Evolutionary conservation across 2,329 filamentous ascomycete genomes (phyloP).

Genomic region (Sclerotinia nivalis): DNA sequence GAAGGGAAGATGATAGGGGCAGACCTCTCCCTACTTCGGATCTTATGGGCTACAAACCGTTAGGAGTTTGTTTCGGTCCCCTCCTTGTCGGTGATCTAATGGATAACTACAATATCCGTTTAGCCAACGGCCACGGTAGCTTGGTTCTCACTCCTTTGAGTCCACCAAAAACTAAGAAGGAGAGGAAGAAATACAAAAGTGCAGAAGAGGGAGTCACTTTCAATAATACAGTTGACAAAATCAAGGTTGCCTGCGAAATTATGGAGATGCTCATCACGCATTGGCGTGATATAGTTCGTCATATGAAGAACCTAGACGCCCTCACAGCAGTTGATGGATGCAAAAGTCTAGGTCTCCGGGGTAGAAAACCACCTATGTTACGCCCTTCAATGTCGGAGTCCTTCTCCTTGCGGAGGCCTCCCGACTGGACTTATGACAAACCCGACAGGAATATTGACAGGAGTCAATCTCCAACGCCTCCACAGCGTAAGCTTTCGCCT

Average conservation of each 20-base stretch:
- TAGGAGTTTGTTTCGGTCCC: constrained; percentile 66
- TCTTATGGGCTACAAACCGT: constrained; percentile 63
- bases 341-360: constrained; percentile 27
- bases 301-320: constrained; percentile 53
- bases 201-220: constrained; percentile 32
- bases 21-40: constrained; percentile 56
- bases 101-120: constrained; percentile 48
- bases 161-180: constrained; percentile 47
- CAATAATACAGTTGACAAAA: constrained; percentile 51
- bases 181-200: constrained; percentile 42
- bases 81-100: constrained; percentile 61
- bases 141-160: constrained; percentile 37
- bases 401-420: constrained; percentile 45
- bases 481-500: constrained; percentile 38
- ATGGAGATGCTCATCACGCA: constrained; percentile 66
- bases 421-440: constrained; percentile 41
- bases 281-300: constrained; percentile 63
- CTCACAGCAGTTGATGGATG: constrained; percentile 27
- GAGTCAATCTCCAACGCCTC: constrained; percentile 43
- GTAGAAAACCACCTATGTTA: constrained; percentile 33
- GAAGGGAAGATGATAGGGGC: constrained; percentile 54
- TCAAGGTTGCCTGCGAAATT: constrained; percentile 58
- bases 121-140: constrained; percentile 35
- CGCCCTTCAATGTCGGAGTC: constrained; percentile 48
- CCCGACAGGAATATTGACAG: constrained; percentile 31